Percentiles rank a stretch among this genome's conserved stretches.
Evolutionary conservation across 129 eudicot genomes (phyloP).

Genomic region (Cynara cardunculus): DNA sequence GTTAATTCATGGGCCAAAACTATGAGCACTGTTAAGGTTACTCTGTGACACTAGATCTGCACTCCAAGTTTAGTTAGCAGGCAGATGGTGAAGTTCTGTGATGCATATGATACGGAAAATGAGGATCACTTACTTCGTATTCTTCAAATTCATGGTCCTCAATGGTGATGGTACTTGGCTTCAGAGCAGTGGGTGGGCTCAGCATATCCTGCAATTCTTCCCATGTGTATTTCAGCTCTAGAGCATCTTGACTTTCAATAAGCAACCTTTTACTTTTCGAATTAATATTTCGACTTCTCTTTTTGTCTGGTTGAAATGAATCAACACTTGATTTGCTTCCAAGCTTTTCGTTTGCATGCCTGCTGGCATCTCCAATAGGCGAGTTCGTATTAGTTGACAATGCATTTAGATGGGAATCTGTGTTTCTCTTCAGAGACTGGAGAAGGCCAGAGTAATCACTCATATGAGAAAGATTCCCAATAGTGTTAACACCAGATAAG

Average conservation of each 20-base stretch:
- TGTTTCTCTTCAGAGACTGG: constrained; percentile 68
- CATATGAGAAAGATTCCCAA: constrained; percentile 46
- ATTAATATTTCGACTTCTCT: constrained; percentile 77
- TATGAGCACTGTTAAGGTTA: too few species aligned
- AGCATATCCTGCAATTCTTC: constrained; percentile 93
- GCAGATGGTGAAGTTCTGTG: neutral
- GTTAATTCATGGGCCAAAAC: too few species aligned
- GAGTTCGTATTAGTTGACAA: constrained; percentile 45
- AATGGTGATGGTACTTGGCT: constrained; percentile 55
- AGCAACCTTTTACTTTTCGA: constrained; percentile 75
- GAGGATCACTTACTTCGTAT: constrained; percentile 56
- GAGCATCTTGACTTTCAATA: constrained; percentile 74
- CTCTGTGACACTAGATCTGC: too few species aligned
- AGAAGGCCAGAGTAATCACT: constrained; percentile 57
- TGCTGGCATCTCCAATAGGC: constrained; percentile 42
- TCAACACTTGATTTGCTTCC: constrained; percentile 37
- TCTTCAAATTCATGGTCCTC: constrained; percentile 94
- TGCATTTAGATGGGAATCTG: constrained; percentile 47
- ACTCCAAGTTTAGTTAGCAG: too few species aligned
- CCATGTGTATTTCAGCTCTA: constrained; percentile 87
- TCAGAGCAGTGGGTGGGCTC: constrained; percentile 44
- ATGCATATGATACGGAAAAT: neutral
- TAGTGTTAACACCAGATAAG: constrained; percentile 27
- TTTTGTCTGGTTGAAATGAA: constrained; percentile 61
- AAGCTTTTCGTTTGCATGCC: constrained; percentile 36